phyloP scores from a whole-genome alignment of 768 basidiomycete genomes.

The Leccinum variicolor region DNA sequence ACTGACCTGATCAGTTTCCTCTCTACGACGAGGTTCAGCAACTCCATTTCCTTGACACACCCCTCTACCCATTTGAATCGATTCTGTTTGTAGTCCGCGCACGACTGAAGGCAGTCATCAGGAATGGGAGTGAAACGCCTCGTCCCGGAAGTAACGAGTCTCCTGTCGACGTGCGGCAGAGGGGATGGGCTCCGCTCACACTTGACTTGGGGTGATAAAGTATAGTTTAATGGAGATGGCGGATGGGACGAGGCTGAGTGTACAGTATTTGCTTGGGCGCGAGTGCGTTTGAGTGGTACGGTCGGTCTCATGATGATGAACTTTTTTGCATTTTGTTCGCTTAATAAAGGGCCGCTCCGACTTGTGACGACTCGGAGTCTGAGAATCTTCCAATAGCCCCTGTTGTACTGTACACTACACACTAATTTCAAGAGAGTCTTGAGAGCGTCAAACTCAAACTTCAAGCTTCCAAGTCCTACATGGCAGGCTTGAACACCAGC shows the following conservation, averaged over 20 bases:
- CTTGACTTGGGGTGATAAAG: conserved; percentile 12
- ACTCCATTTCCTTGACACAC: conserved; percentile 19
- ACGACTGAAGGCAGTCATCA: conserved; percentile 19
- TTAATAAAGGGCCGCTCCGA: neutral
- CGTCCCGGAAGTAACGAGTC: conserved; percentile 23
- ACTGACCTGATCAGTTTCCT: conserved; percentile 29
- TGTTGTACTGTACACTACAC: neutral
- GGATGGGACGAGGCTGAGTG: neutral
- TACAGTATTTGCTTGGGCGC: neutral
- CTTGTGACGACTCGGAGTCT: neutral
- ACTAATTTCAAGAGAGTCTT: too few species aligned
- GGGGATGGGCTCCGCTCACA: conserved; percentile 20
- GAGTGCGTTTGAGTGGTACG: conserved; percentile 17
- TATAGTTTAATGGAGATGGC: neutral
- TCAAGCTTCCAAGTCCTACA: too few species aligned
- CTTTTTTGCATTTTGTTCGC: too few species aligned
- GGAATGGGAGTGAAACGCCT: conserved; percentile 30
- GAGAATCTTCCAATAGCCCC: conserved; percentile 4
- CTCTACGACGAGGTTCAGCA: conserved; percentile 18
- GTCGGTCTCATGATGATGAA: conserved; percentile 6
- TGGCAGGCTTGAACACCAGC: neutral
- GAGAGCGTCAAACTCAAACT: too few species aligned
- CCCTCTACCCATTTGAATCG: conserved; percentile 20
- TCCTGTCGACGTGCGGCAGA: conserved; percentile 3
- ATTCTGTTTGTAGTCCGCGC: conserved; percentile 17